A percentile compares a stretch with the other conserved stretches of the same genome.
These are phyloP conservation scores for Saccharomycopsis schoenii DNA, from an alignment of 805 yeast species.

Conservation along the genomic window DNA sequence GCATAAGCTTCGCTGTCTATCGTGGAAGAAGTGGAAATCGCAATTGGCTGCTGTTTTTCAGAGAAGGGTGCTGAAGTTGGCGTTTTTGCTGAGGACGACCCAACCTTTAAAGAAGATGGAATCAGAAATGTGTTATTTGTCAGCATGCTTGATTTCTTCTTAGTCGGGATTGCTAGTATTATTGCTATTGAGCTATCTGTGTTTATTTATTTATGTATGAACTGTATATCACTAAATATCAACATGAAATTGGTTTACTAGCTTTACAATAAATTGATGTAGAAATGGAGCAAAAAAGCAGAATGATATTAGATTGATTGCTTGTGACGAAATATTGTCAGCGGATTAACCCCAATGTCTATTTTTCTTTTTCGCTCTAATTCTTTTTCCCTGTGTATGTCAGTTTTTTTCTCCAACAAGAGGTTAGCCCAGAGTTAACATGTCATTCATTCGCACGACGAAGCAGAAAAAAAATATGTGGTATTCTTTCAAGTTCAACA, in stretches of 20 bases:
- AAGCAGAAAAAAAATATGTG: not conserved
- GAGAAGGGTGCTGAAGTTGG: not conserved
- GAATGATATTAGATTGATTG: not conserved
- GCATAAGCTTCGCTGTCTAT: constrained; percentile 21
- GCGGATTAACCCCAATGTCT: not conserved
- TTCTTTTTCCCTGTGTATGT: not conserved
- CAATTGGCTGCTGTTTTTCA: not conserved
- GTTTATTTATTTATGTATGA: not conserved
- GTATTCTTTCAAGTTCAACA: too few species aligned
- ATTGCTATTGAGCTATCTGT: not conserved
- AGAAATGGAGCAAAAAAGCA: not conserved
- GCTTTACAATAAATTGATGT: not conserved
- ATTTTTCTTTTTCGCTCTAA: not conserved
- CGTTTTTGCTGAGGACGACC: not conserved
- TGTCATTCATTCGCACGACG: not conserved
- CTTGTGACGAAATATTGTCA: not conserved
- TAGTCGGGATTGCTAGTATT: not conserved
- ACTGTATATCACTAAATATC: not conserved
- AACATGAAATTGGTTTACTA: not conserved
- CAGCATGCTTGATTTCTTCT: not conserved
- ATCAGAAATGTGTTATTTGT: not conserved
- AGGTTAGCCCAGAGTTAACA: not conserved
- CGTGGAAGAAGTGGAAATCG: not conserved
- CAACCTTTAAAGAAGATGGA: not conserved
- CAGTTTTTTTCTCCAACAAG: not conserved